Evolutionary conservation across 1,139 yeast genomes (phyloP).

Genomic region (Saccharomyces hybrid): DNA sequence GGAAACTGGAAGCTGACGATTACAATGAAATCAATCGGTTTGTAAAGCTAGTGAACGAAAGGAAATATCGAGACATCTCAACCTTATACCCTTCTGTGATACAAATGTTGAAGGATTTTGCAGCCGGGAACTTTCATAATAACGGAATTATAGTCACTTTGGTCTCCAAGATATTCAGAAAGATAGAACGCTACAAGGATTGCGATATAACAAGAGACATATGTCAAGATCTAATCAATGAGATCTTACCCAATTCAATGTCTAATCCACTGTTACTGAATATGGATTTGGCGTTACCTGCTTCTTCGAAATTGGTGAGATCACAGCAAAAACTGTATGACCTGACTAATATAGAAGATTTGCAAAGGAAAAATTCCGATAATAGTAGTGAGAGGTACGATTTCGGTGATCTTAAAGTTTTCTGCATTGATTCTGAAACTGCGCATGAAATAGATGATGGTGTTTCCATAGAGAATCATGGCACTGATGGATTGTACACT

Average conservation of each 20-base stretch:
- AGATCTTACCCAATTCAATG: slow-evolving; percentile 9
- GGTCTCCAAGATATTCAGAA: slow-evolving; percentile 22
- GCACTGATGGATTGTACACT: slow-evolving; percentile 32
- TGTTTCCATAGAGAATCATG: slow-evolving; percentile 46
- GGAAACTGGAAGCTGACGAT: slow-evolving; percentile 10
- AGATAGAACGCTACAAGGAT: slow-evolving; percentile 17
- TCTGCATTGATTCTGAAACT: slow-evolving; percentile 72
- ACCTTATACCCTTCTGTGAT: slow-evolving; percentile 13
- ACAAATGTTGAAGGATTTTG: slow-evolving; percentile 19
- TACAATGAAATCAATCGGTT: slow-evolving; percentile 13
- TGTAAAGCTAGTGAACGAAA: slow-evolving; percentile 14
- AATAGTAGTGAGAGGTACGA: slow-evolving; percentile 38
- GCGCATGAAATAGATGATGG: slow-evolving; percentile 97
- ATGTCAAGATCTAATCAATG: slow-evolving; percentile 19
- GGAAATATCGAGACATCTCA: slow-evolving; percentile 8
- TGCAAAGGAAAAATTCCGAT: slow-evolving; percentile 28
- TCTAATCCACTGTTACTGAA: slow-evolving; percentile 18
- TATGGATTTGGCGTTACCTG: slow-evolving; percentile 17
- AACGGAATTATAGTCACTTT: slow-evolving; percentile 16
- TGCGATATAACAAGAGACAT: slow-evolving; percentile 24
- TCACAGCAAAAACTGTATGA: slow-evolving; percentile 18
- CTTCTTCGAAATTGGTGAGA: slow-evolving; percentile 10
- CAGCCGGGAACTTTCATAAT: slow-evolving; percentile 23
- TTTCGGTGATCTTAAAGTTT: slow-evolving; percentile 50
- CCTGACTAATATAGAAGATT: slow-evolving; percentile 14